Evolutionary conservation across 352 stramenopile genomes (phyloP), one percentile per base, ranked within the genome.

Genomic region (Phytophthora colocasiae): DNA sequence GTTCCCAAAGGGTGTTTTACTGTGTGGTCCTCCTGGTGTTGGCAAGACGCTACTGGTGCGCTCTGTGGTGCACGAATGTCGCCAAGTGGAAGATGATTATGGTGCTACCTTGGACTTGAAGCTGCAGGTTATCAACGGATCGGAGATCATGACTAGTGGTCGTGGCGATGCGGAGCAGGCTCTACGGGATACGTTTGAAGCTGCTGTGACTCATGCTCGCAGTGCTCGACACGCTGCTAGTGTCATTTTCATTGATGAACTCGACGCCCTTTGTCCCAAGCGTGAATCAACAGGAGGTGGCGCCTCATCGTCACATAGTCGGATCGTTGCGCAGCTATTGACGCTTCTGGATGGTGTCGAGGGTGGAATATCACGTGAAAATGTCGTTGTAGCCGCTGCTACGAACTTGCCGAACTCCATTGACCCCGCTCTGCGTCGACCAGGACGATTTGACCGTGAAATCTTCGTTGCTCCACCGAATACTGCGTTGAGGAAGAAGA

Each of bases 391-490:
- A 22, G 85, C 98, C 40, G 97, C 88, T 17, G 95, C 96, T 3
- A 98, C 96, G 9, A 99, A 98, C 69, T 69, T 97, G 14, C 95
- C 96, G 1, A 98, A 99, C 74, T 84, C 91, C 1, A 98, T 99
- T 45, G 81, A 93, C 52, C 63, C 81, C 27, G 88, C 88, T 7
- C 64, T 96, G 54, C 80, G 87, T 26, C 88, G 88, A 0, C 85
- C 88, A 6, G 88, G 88, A 9, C 83, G 88, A 15, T 94, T 96
- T 58, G 88, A 96, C 47, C 85, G 86, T 6, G 88, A 96, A 59
- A 71, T 96, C 6, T 90, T 84, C 19, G 48, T 96, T 15, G 53
- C 70, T 1, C 78, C 86, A 11, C 88, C 88, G 0, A 75, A 76
- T 32, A 47, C 54, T 11, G 41, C 69, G 3, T 58, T 76, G 24